phyloP scores from a whole-genome alignment of 495 filamentous ascomycete genomes.

The Podospora australis region DNA sequence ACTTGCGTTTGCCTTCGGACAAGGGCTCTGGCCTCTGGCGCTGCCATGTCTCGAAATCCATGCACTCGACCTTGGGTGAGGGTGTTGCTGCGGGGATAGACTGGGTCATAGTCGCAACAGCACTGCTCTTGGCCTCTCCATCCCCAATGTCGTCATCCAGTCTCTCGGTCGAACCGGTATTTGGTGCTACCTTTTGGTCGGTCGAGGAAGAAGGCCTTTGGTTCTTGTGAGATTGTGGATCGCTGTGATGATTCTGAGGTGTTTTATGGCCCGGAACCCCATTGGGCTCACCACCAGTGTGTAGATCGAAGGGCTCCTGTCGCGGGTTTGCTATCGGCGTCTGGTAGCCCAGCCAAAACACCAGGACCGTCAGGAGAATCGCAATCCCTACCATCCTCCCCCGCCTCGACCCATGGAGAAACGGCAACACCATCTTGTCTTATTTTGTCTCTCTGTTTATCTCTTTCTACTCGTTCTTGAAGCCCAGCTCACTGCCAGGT shows the following conservation, averaged over 20 bases:
- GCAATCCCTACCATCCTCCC: slow-evolving; percentile 12
- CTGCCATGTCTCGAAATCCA: slow-evolving; percentile 18
- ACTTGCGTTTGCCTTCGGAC: slow-evolving; percentile 36
- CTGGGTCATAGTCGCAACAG: no score
- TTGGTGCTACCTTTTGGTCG: no score
- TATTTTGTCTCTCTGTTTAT: no score
- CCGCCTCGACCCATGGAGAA: slow-evolving; percentile 12
- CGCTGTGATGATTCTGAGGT: background rate
- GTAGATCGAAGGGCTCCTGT: slow-evolving; percentile 5
- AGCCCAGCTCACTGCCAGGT: no score
- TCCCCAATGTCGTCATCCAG: background rate
- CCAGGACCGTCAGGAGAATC: slow-evolving; percentile 9
- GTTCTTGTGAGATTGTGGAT: background rate
- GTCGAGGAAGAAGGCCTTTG: no score
- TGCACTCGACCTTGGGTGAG: slow-evolving; percentile 6
- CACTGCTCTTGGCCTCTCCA: background rate
- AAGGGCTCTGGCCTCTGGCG: slow-evolving; percentile 25
- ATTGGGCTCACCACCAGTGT: background rate
- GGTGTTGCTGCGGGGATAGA: background rate
- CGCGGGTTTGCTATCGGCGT: background rate
- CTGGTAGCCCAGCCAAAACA: slow-evolving; percentile 17
- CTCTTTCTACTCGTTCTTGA: no score
- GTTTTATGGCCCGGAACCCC: background rate
- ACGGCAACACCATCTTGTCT: slow-evolving; percentile 11
- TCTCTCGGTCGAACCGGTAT: background rate